Evolutionary conservation across 768 basidiomycete genomes (phyloP), one percentile per base, ranked within the genome.

Genomic region (Clathrus columnatus): DNA sequence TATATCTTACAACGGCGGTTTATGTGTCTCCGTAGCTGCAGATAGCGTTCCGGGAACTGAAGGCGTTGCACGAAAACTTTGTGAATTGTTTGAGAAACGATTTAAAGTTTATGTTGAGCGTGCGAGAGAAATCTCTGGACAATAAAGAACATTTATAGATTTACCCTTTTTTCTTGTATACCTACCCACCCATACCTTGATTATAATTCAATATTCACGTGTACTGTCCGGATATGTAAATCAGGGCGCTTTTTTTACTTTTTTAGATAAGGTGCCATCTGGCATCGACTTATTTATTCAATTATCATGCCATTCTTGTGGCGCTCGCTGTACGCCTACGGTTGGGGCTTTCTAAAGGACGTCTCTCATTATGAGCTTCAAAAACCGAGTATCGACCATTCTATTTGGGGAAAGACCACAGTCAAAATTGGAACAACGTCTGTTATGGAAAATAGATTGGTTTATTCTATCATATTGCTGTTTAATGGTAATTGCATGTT

Each of bases 391-490:
- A 3, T 28, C 21, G 21, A 28, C 46, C 57, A 52, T 26, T 67
- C 70, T 59, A 59, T 69, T 42, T 73, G 70, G 71, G 70, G 73
- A 5, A 68, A 72, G 52, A 54, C 65, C 18, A 74, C 18, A 55
- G 17, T 29, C 75, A 4, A 61, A 68, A 7, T 68, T 67, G 55
- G 83, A 85, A 69, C 64, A 70, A 27, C 73, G 57, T 18, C 72
- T 86, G 28, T 66, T 87, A 23, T 61, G 78, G 60, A 86, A 87
- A 65, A 69, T 74, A 29, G 73, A 87, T 65, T 80, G 75, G 72
- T 83, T 84, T 63, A 83, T 86, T 48, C 65, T 86, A 41, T 83
- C 82, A 7, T 85, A 84, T 63, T 81, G 82, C 63, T 85, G 83
- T 70, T 71, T 85, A 46, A 80, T 85, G 83, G 78, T 84, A 57